These are phyloP conservation scores for Diutina neorugosa DNA, from an alignment of 1,139 yeast genomes.

Conservation along the genomic window DNA sequence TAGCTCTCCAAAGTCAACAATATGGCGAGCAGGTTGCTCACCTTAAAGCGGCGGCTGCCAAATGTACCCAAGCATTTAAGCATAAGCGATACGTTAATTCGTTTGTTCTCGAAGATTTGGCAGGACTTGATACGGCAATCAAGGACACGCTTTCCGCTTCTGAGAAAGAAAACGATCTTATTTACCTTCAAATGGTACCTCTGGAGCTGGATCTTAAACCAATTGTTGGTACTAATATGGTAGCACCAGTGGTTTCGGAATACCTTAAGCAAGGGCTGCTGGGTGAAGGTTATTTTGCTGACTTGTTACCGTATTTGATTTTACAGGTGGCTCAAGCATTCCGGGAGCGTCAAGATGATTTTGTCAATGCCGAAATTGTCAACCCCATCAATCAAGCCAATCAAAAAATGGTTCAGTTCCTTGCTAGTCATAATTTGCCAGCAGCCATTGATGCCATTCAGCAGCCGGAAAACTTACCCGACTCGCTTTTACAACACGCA, in stretches of 20 bases:
- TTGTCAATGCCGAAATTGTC: slow-evolving; percentile 36
- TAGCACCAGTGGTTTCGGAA: slow-evolving; percentile 32
- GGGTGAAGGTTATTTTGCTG: slow-evolving; percentile 27
- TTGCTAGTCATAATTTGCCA: slow-evolving; percentile 39
- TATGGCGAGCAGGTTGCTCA: slow-evolving; percentile 66
- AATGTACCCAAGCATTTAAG: slow-evolving; percentile 24
- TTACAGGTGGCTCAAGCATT: slow-evolving; percentile 61
- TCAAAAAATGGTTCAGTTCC: slow-evolving; percentile 30
- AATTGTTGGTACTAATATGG: slow-evolving; percentile 43
- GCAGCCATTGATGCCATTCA: slow-evolving; percentile 54
- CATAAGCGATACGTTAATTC: slow-evolving; percentile 31
- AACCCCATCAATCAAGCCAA: slow-evolving; percentile 42
- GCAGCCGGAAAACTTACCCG: slow-evolving; percentile 53
- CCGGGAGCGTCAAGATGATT: slow-evolving; percentile 50
- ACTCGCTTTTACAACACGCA: slow-evolving; percentile 40
- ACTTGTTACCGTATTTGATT: slow-evolving; percentile 53
- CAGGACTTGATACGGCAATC: slow-evolving; percentile 34
- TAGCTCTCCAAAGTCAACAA: slow-evolving; percentile 33
- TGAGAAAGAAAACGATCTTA: slow-evolving; percentile 71
- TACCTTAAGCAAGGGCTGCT: slow-evolving; percentile 11
- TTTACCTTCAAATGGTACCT: slow-evolving; percentile 62
- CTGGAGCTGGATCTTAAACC: slow-evolving; percentile 25
- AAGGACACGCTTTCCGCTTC: slow-evolving; percentile 37
- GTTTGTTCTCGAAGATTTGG: slow-evolving; percentile 34
- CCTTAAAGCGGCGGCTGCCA: slow-evolving; percentile 25